Evolutionary conservation across 371 early-diverging fungal species (phyloP).

Genomic region (Apophysomyces elegans): DNA sequence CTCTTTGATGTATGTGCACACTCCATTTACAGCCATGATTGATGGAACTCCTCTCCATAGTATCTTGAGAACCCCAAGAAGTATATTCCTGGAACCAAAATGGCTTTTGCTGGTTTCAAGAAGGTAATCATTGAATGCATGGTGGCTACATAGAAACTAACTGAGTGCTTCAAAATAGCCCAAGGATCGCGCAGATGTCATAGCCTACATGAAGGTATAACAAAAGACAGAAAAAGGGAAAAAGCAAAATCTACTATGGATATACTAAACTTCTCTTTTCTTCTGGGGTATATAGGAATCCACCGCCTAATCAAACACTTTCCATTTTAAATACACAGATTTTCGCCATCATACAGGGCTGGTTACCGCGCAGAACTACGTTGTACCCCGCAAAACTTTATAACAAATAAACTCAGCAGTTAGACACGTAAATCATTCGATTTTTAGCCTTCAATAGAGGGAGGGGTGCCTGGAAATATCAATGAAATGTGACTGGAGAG

Average conservation of each 20-base stretch:
- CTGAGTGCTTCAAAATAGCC: constrained; percentile 4
- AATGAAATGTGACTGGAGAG: constrained; percentile 6
- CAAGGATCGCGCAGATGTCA: constrained; percentile 26
- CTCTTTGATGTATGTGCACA: constrained; percentile 62
- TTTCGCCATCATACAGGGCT: not conserved
- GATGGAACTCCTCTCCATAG: not conserved
- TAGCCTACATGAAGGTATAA: constrained; percentile 21
- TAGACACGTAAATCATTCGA: constrained; percentile 10
- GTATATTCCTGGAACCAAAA: constrained; percentile 96
- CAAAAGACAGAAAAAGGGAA: not conserved
- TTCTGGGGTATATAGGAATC: not conserved
- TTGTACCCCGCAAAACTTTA: constrained; percentile 11
- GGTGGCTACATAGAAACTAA: not conserved
- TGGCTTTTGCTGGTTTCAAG: constrained; percentile 98
- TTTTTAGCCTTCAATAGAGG: constrained; percentile 1
- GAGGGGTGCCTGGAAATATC: constrained; percentile 6
- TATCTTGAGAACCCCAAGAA: constrained; percentile 98
- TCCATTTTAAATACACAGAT: not conserved
- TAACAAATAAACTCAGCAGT: constrained; percentile 10
- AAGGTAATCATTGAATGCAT: constrained; percentile 44
- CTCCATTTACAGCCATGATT: not conserved
- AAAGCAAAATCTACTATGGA: too few relatives aligned
- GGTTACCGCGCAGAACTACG: not conserved
- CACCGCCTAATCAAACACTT: not conserved
- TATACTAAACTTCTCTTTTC: not conserved